Evolutionary conservation across 805 yeast genomes (phyloP).

Genomic region (Wickerhamomyces sydowiorum): DNA sequence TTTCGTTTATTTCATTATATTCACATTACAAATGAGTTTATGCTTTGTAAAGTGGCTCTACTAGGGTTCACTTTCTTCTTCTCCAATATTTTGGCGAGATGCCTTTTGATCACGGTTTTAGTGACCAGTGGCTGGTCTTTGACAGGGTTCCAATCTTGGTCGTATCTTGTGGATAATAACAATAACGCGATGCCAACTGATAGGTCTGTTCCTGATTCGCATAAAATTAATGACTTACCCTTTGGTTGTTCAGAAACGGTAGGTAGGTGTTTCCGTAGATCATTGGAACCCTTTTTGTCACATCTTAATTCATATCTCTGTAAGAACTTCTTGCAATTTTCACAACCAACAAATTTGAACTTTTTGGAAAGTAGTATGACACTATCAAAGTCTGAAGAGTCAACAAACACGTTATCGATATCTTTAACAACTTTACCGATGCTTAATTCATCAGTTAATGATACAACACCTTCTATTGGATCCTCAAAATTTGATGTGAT

Average conservation of each 20-base stretch:
- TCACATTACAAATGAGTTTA: slow-evolving; percentile 52
- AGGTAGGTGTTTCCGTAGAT: slow-evolving; percentile 43
- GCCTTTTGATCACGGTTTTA: slow-evolving; percentile 50
- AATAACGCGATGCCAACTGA: slow-evolving; percentile 56
- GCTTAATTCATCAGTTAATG: slow-evolving; percentile 12
- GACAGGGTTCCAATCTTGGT: slow-evolving; percentile 32
- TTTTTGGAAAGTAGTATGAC: slow-evolving; percentile 8
- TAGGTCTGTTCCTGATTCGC: slow-evolving; percentile 63
- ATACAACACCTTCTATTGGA: slow-evolving; percentile 6
- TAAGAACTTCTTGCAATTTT: slow-evolving; percentile 1
- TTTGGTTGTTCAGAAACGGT: slow-evolving; percentile 29
- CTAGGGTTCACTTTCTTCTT: slow-evolving; percentile 63
- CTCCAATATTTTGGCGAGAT: slow-evolving; percentile 44
- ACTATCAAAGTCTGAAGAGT: not conserved
- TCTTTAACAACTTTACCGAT: slow-evolving; percentile 18
- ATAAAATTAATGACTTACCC: slow-evolving; percentile 35
- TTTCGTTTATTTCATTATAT: not conserved
- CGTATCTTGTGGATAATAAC: slow-evolving; percentile 41
- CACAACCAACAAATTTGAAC: not conserved
- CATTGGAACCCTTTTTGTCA: slow-evolving; percentile 64
- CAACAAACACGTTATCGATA: slow-evolving; percentile 1
- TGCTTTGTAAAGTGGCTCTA: slow-evolving; percentile 69
- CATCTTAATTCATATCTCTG: slow-evolving; percentile 25
- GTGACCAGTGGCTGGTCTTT: slow-evolving; percentile 22
- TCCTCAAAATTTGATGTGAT: not conserved